These are phyloP conservation scores for Paratinospora sagittata DNA, from an alignment of 164 flowering plant genomes.

Conservation along the genomic window DNA sequence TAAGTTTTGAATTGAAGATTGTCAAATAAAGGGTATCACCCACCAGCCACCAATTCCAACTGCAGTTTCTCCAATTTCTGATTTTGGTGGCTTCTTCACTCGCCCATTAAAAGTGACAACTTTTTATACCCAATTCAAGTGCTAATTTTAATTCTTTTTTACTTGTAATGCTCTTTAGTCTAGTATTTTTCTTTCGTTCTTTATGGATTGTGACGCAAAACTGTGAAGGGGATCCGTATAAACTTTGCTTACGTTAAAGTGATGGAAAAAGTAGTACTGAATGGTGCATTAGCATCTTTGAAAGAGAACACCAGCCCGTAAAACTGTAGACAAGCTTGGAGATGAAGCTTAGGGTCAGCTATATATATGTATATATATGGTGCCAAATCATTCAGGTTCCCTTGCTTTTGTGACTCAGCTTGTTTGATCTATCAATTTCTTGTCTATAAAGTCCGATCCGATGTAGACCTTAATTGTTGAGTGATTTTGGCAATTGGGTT, in stretches of 20 bases:
- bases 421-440: no score
- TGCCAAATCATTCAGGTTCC: no score
- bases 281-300: not conserved
- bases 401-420: no score
- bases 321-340: not conserved
- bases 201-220: not conserved
- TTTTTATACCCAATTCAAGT: not conserved
- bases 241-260: slow-evolving; percentile 2
- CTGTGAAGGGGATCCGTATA: not conserved
- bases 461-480: no score
- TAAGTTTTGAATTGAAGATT: not conserved
- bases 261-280: not conserved
- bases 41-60: not conserved
- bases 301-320: not conserved
- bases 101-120: not conserved
- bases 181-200: not conserved
- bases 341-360: not conserved
- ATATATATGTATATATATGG: not conserved
- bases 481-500: no score
- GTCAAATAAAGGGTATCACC: not conserved
- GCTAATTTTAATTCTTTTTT: not conserved
- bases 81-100: slow-evolving; percentile 5
- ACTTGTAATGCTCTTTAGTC: not conserved
- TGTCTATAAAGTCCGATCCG: no score
- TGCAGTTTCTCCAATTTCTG: not conserved